A percentile compares a stretch with the other conserved stretches of the same genome.
These are phyloP conservation scores for Polysphondylium violaceum DNA, from an alignment of 78 protist genomes.

Conservation along the genomic window DNA sequence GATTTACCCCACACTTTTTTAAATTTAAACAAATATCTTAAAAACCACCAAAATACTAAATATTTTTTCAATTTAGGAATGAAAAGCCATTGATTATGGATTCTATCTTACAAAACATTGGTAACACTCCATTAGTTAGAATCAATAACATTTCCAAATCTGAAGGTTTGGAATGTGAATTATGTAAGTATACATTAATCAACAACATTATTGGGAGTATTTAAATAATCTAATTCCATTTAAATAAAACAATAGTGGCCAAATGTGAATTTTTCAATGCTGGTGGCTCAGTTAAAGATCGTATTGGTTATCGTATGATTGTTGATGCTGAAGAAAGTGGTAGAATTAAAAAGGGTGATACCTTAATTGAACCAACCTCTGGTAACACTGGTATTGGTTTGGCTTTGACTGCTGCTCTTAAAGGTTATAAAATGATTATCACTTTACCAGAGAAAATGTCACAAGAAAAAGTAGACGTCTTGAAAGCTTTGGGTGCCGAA, in stretches of 20 bases:
- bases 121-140: conserved; percentile 97
- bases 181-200: conserved; percentile 51
- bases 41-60: neutral
- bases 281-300: conserved; percentile 97
- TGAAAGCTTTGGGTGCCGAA: conserved; percentile 95
- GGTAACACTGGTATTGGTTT: conserved; percentile 99
- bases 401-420: conserved; percentile 95
- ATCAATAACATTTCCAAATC: conserved; percentile 86
- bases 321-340: conserved; percentile 95
- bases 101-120: conserved; percentile 91
- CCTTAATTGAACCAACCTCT: conserved; percentile 97
- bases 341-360: conserved; percentile 92
- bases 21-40: neutral
- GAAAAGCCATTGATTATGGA: conserved; percentile 63
- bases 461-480: conserved; percentile 92
- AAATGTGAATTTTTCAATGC: conserved; percentile 98
- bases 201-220: neutral
- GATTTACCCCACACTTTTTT: neutral
- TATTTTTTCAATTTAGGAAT: neutral
- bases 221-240: neutral
- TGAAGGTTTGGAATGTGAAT: conserved; percentile 94
- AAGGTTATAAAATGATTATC: conserved; percentile 97
- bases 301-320: conserved; percentile 94
- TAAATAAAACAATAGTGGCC: conserved; percentile 74
- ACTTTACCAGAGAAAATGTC: conserved; percentile 98